Conservation (phyloP, 257 asterid genomes). For the Mentha longifolia region DNA sequence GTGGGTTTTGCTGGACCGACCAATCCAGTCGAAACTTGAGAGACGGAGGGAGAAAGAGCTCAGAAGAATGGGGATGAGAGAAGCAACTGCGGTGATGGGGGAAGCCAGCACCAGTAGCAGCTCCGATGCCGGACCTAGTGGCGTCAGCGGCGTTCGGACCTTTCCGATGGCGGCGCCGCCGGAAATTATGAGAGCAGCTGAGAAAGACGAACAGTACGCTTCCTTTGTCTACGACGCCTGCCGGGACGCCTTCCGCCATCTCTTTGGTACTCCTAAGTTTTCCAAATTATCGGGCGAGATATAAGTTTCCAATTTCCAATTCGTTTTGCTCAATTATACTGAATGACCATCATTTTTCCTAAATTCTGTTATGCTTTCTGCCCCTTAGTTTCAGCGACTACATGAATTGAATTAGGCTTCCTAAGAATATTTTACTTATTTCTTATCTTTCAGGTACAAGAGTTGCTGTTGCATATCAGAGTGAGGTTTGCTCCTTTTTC, state of each 20-base stretch:
- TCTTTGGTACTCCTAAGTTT: slow-evolving; percentile 61
- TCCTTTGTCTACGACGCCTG: slow-evolving; percentile 95
- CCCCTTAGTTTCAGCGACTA: not conserved
- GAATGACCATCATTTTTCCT: not conserved
- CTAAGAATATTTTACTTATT: slow-evolving; percentile 1
- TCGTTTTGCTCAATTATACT: not conserved
- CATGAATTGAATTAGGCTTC: not conserved
- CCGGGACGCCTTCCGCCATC: slow-evolving; percentile 98
- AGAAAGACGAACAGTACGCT: slow-evolving; percentile 98
- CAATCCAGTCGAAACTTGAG: not conserved
- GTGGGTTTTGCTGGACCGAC: too few species aligned
- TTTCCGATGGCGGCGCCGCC: slow-evolving; percentile 93
- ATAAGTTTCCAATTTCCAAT: slow-evolving; percentile 9
- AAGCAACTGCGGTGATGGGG: slow-evolving; percentile 38
- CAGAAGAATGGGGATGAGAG: slow-evolving; percentile 42
- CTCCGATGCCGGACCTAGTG: slow-evolving; percentile 50
- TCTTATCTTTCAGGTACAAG: slow-evolving; percentile 67
- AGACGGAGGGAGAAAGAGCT: not conserved
- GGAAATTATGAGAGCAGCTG: slow-evolving; percentile 98
- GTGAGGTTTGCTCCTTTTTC: slow-evolving; percentile 61
- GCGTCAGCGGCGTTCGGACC: slow-evolving; percentile 47
- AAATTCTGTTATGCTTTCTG: not conserved
- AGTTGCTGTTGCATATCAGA: slow-evolving; percentile 87
- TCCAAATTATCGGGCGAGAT: not conserved
- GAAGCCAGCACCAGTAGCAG: slow-evolving; percentile 42